Evolutionary conservation across 176 grass and related monocot genomes (phyloP), one percentile per base, ranked within the genome.

Genomic region (Metroxylon sagu): DNA sequence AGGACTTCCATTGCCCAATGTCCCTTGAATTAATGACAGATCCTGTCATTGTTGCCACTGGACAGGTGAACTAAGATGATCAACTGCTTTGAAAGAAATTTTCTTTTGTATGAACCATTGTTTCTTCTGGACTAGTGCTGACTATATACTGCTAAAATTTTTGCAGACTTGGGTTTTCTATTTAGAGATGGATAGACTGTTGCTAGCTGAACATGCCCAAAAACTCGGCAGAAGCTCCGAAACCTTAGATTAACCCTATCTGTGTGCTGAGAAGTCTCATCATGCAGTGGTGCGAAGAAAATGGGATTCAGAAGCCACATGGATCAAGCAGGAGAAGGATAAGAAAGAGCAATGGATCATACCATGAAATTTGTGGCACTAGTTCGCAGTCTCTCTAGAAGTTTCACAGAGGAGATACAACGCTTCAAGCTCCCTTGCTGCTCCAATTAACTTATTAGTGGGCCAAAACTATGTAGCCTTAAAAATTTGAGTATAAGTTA

Each of bases 171-270:
- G 79, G 82, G 12, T 78, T 69, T 54, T 98, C 85, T 76, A 85
- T 98, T 66, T 87, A 98, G 76, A 98, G 85, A 62, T 98, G 93
- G 93, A 92, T 98, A 57, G 93, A 98, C 71, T 77, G 83, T 77
- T 82, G 93, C 35, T 23, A 91, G 89, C 31, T 51, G 82, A 1
- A 92, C 93, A 7, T 98, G 88, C 49, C 93, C 88, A 53, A 92
- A 98, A 77, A 98, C 88, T 82, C 93, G 89, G 73, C 88, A 83
- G 72, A 98, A 92, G 76, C 87, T 98, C 60, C 87, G 79, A 58
- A 85, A 98, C 57, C 67, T 87, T 70, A 81, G 84, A 16, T 59
- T 98, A 64, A 98, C 93, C 55, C 93, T 19, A 98, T 85, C 57
- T 98, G 89, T 59, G 93, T 92, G 4, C 58, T 98, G 25, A 76